These are phyloP conservation scores for Lenzites betulinus DNA, from an alignment of 768 basidiomycete species.

Conservation along the genomic window DNA sequence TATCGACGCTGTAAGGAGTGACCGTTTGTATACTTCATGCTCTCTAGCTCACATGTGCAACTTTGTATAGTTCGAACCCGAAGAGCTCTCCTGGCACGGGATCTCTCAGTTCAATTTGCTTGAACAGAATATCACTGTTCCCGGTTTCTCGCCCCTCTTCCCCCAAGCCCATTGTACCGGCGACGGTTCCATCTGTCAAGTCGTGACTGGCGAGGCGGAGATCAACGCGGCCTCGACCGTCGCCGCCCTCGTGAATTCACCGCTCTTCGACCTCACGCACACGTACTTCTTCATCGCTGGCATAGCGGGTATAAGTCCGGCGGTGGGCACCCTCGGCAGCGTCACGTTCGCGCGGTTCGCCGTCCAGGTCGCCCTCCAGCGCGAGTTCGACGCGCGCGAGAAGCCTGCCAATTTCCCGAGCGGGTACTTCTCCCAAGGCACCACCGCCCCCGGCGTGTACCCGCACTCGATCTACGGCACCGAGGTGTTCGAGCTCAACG, in stretches of 20 bases:
- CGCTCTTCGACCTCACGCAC: slow-evolving; percentile 38
- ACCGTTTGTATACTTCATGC: neutral
- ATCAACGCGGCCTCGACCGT: slow-evolving; percentile 43
- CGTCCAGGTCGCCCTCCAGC: slow-evolving; percentile 41
- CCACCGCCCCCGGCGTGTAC: slow-evolving; percentile 29
- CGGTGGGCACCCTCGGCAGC: slow-evolving; percentile 38
- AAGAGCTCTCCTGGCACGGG: slow-evolving; percentile 23
- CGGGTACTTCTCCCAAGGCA: slow-evolving; percentile 40
- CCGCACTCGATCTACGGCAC: slow-evolving; percentile 41
- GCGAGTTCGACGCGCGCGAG: slow-evolving; percentile 46
- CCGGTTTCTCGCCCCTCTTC: slow-evolving; percentile 41
- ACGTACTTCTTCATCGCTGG: slow-evolving; percentile 48
- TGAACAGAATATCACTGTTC: slow-evolving; percentile 38
- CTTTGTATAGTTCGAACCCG: slow-evolving; percentile 13
- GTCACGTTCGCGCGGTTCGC: slow-evolving; percentile 42
- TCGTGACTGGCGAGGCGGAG: slow-evolving; percentile 41
- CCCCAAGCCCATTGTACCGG: slow-evolving; percentile 40
- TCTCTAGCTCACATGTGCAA: neutral
- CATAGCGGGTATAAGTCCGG: slow-evolving; percentile 43
- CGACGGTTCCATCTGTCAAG: slow-evolving; percentile 38
- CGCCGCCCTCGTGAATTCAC: slow-evolving; percentile 35
- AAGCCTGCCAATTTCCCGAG: slow-evolving; percentile 39
- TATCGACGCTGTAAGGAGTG: neutral
- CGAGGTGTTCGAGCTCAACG: slow-evolving; percentile 49
- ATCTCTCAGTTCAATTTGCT: slow-evolving; percentile 35